Evolutionary conservation across 306 rosid species (phyloP), one percentile per base, ranked within the genome.

Genomic region (Glycyrrhiza uralensis): DNA sequence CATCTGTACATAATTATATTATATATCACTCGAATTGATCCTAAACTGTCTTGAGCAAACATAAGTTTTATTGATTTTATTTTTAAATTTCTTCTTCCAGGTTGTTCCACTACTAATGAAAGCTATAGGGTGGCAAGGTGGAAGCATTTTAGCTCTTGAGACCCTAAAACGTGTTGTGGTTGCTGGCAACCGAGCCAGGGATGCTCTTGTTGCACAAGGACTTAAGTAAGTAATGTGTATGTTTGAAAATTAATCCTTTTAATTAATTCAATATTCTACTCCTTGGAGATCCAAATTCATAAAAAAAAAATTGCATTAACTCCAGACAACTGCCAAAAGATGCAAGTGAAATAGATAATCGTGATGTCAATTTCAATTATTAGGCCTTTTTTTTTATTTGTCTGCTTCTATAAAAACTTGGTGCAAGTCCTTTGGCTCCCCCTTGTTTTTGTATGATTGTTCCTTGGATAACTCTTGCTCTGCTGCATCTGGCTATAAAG

Each of bases 131-230:
- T 94, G 99, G 99, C 97, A 87, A 81, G 96, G 99, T 26, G 99
- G 99, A 84, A 91, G 97, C 85, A 91, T 94, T 82, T 84, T 94
- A 69, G 97, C 97, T 75, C 97, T 94, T 29, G 99, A 94, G 88
- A 94, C 99, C 50, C 84, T 94, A 47, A 94, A 94, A 84, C 99
- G 99, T 57, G 96, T 94, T 77, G 99, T 94, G 73, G 99, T 89
- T 85, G 99, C 99, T 57, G 99, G 99, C 72, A 94, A 94, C 86
- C 89, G 99, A 74, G 99, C 99, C 58, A 91, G 99, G 85, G 99
- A 94, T 78, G 96, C 99, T 54, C 99, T 94, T 47, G 99, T 94
- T 68, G 99, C 97, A 14, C 99, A 94, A 81, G 99, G 99, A 84
- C 97, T 94, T 50, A 94, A 91, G 99, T 94, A 83, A 87, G 99